A percentile compares a stretch with the other conserved stretches of the same genome.
phyloP scores from a whole-genome alignment of 352 stramenopile genomes.

The Phytophthora pluvialis region DNA sequence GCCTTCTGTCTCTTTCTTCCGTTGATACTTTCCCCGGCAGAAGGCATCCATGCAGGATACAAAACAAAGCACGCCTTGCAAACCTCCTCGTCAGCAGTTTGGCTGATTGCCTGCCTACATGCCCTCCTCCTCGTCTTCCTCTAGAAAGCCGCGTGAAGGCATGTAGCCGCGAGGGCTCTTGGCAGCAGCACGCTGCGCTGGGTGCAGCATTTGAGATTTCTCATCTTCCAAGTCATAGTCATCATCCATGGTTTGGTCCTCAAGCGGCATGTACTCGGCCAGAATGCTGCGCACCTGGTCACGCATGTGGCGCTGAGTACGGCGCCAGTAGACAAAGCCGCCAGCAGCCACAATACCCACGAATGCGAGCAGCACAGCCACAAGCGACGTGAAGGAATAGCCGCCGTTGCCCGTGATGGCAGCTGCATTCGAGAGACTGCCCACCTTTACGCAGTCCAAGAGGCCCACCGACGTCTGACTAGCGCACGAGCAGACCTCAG shows the following conservation, averaged over 20 bases:
- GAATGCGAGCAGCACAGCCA: conserved; percentile 87
- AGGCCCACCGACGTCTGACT: conserved; percentile 69
- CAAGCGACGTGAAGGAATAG: conserved; percentile 85
- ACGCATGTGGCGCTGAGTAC: conserved; percentile 94
- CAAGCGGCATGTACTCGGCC: conserved; percentile 97
- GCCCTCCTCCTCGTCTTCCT: conserved; percentile 80
- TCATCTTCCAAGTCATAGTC: conserved; percentile 67
- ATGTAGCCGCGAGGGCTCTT: conserved; percentile 89
- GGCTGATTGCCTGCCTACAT: conserved; percentile 44
- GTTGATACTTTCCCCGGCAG: conserved; percentile 18
- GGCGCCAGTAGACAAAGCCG: conserved; percentile 92
- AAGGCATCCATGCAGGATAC: conserved; percentile 12
- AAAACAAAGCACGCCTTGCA: conserved; percentile 15
- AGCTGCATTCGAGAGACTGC: conserved; percentile 70
- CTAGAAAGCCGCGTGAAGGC: conserved; percentile 84
- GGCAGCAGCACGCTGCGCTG: conserved; percentile 65
- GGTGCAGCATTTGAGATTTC: conserved; percentile 63
- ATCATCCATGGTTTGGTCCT: conserved; percentile 86
- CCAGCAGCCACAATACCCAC: conserved; percentile 72
- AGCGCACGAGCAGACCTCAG: conserved; percentile 78
- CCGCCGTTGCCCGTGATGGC: conserved; percentile 53
- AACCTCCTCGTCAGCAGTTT: conserved; percentile 2
- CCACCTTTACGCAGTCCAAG: conserved; percentile 74
- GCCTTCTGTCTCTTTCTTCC: conserved; percentile 15
- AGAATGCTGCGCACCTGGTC: conserved; percentile 96